Base-by-base conservation (phyloP, 192 early-diverging fungal species). In the Ambispora gerdemannii region DNA sequence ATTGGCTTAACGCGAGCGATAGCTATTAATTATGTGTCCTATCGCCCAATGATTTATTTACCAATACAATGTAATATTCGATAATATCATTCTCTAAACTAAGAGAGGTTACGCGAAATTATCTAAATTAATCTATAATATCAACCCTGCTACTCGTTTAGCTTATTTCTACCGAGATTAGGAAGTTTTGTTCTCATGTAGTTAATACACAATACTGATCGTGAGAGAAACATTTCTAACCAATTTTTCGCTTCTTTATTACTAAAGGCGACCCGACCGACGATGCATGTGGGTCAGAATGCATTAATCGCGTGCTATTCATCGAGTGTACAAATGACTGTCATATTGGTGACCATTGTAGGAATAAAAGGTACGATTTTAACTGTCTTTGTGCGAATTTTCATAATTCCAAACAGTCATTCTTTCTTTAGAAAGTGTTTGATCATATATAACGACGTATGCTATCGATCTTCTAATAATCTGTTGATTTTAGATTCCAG, bases 321-420 rank as follows among this genome's bases (percentile, higher is more conserved):
- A 92, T 96, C 68, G 96, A 98, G 77, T 98, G 96, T 77, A 89
- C 88, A 47, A 86, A 91, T 30, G 89, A 91, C 34, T 99, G 97
- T 76, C 93, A 93, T 7, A 88, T 86, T 60, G 95, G 93, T 3
- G 78, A 87, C 58, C 87, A 89, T 77, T 99, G 97, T 77, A 84
- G 87, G 53, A 99, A 99, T 73, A 86, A 91, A 63, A 81, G 87
- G 88, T 91, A 74, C 34, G 78, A 32, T 31, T 53, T 24, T 43
- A 50, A 25, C 4, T 17, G 38, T 22, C 24, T 27, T 3, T 35
- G 55, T n/a, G n/a, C n/a, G n/a, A n/a, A 25, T 17, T 2, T 50
- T 0, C 7, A 19, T 58, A 33, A 13, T 19, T 30, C 30, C n/a
- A 20, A 6, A 27, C 35, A 22, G 34, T 34, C 17, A 55, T 27